Evolutionary conservation across 805 yeast species (phyloP).

Genomic region (Lipomyces kockii): DNA sequence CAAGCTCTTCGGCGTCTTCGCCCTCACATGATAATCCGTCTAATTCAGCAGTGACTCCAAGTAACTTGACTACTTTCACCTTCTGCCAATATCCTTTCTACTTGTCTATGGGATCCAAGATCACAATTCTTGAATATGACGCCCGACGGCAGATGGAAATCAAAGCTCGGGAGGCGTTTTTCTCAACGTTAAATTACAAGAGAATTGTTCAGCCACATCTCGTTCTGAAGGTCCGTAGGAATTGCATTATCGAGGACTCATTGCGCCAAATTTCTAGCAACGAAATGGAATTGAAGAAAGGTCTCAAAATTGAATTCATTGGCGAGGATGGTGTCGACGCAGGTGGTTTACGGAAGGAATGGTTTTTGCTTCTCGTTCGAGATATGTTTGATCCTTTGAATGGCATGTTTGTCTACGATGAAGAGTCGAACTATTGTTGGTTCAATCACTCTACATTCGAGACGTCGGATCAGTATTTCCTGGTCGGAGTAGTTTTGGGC

Average conservation of each 20-base stretch:
- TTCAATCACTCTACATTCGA: constrained; percentile 50
- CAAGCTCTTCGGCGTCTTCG: neutral
- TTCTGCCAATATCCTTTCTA: constrained; percentile 87
- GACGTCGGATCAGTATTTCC: constrained; percentile 49
- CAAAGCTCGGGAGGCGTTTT: constrained; percentile 87
- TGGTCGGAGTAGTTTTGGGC: constrained; percentile 86
- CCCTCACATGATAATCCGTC: neutral
- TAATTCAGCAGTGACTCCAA: neutral
- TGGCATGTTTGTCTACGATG: constrained; percentile 68
- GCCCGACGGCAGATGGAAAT: constrained; percentile 80
- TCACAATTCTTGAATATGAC: constrained; percentile 79
- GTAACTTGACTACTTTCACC: constrained; percentile 48
- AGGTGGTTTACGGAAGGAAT: constrained; percentile 91
- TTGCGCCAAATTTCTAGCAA: constrained; percentile 51
- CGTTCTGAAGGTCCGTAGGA: constrained; percentile 69
- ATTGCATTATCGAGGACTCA: constrained; percentile 73
- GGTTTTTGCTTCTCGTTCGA: constrained; percentile 79
- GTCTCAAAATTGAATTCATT: constrained; percentile 75
- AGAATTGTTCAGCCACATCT: constrained; percentile 69
- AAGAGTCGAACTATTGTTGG: constrained; percentile 77
- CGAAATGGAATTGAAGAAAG: constrained; percentile 70
- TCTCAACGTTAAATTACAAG: constrained; percentile 68
- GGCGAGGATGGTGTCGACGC: constrained; percentile 95
- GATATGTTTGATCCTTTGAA: constrained; percentile 70
- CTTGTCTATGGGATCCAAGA: constrained; percentile 80